phyloP scores from a whole-genome alignment of 148 eudicot species.

The Amaranthus palmeri region DNA sequence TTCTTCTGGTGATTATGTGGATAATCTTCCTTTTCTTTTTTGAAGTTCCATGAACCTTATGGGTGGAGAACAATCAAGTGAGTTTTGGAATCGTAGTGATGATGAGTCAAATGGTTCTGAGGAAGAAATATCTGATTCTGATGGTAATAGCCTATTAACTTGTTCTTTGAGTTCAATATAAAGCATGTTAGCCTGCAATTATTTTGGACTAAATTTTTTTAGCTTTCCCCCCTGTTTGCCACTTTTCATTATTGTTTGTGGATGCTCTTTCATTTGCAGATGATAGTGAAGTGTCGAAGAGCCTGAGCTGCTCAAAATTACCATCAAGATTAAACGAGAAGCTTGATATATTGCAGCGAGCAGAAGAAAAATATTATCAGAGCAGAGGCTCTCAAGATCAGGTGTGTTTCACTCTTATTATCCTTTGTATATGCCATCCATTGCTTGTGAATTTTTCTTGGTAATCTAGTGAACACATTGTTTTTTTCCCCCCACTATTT shows the following conservation, averaged over 20 bases:
- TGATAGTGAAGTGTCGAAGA: slow-evolving; percentile 43
- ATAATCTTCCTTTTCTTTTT: neutral
- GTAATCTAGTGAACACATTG: neutral
- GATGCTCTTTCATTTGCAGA: slow-evolving; percentile 36
- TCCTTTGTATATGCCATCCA: neutral
- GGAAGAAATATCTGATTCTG: slow-evolving; percentile 89
- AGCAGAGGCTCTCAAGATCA: slow-evolving; percentile 43
- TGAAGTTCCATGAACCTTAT: slow-evolving; percentile 46
- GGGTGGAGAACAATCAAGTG: slow-evolving; percentile 46
- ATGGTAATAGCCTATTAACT: slow-evolving; percentile 46
- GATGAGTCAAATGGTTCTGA: slow-evolving; percentile 65
- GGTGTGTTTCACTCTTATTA: slow-evolving; percentile 32
- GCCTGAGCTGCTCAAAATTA: slow-evolving; percentile 32
- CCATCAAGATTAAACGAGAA: slow-evolving; percentile 52
- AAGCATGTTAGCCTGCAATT: slow-evolving; percentile 5
- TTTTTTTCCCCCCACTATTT: neutral
- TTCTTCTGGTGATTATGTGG: too few species aligned
- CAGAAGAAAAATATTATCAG: slow-evolving; percentile 77
- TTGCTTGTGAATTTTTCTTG: neutral
- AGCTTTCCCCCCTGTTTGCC: neutral
- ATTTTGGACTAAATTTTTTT: slow-evolving; percentile 8
- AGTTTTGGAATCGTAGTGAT: slow-evolving; percentile 83
- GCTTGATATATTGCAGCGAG: slow-evolving; percentile 63
- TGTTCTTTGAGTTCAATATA: neutral
- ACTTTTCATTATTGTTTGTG: slow-evolving; percentile 7